Evolutionary conservation across 129 eudicot species (phyloP), one percentile per base, ranked within the genome.

Genomic region (Centrapalus pauciflorus): DNA sequence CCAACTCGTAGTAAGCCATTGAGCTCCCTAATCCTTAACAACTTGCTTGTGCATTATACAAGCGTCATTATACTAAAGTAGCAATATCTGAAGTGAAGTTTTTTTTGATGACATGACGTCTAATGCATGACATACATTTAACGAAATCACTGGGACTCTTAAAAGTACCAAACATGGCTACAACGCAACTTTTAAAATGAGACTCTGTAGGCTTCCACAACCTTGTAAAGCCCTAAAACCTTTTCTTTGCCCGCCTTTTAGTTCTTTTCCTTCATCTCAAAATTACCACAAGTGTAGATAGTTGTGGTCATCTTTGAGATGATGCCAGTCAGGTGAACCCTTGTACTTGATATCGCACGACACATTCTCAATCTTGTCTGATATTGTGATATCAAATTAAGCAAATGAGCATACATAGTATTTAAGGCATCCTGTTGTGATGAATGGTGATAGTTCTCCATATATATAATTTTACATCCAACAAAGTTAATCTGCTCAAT

Each of bases 171-270:
- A 27, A 70, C 67, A 43, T 58, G 49, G 33, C 25, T 54, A 51
- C 37, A 69, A 5, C 13, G 29, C 37, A 38, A 41, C n/a, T 25
- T 11, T 30, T 24, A 30, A 72, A 50, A 41, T 52, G 41, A 55
- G 48, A 9, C 59, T 59, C 27, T 20, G 64, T 78, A 72, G 19
- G 75, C 79, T 78, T 78, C 79, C 38, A 78, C 79, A 78, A 72
- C 79, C 65, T 67, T 78, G 75, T 72, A 78, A 71, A 78, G 76
- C 34, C 71, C 83, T 29, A 72, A 14, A 0, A 67, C 83, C 30
- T 78, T 67, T 30, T 72, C 79, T 67, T 67, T 78, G 6, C 79
- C 79, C 0, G 67, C 79, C 48, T 78, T 72, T 10, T 72, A 62
- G 0, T 77, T 73, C 12, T 77, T 77, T 64, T 77, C 82, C 38